Base-by-base conservation (phyloP, 2,329 filamentous ascomycete genomes). In the Penicillium sp. region DNA sequence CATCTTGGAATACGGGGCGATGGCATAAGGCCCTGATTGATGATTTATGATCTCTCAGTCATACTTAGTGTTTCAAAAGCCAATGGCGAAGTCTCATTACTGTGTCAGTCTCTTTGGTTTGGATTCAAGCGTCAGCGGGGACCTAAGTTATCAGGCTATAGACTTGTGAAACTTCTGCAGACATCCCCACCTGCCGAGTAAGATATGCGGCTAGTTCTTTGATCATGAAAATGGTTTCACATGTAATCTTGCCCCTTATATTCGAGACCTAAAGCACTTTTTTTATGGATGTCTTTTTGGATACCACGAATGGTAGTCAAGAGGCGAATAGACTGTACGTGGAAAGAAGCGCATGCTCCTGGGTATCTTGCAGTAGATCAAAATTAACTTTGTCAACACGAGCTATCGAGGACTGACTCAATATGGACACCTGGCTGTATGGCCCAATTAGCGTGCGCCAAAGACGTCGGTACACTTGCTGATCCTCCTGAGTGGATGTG, bases 381-480 rank as follows among this genome's bases (percentile, higher is more conserved):
- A 70, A 75, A 0, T 73, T 9, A 70, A 69, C n/a, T 70, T 57
- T 10, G 64, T 64, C n/a, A 69, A 55, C 21, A 73, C 62, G 3
- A 75, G 62, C 7, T 68, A 66, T 29, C 75, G 75, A 73, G 1
- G 78, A 77, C 1, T 24, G 24, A 5, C 1, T 1, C 24, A 24
- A 24, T 24, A 24, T 24, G 24, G 24, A 5, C 24, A 5, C 24
- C 24, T 75, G 52, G 85, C 83, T 6, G 83, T n/a, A n/a, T n/a
- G n/a, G 63, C 1, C 70, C 70, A 62, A 77, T 82, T 1, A 85
- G 63, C 0, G 67, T 68, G 79, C 80, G 84, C 82, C 82, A 85
- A 14, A 84, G 60, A 0, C 81, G 73, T 59, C 77, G 80, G 7
- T 78, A 77, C 58, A 82, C 65, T 58, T 83, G 3, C 19, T 73